Evolutionary conservation across 495 filamentous ascomycete genomes (phyloP).

Genomic region (Penicillium angulare): DNA sequence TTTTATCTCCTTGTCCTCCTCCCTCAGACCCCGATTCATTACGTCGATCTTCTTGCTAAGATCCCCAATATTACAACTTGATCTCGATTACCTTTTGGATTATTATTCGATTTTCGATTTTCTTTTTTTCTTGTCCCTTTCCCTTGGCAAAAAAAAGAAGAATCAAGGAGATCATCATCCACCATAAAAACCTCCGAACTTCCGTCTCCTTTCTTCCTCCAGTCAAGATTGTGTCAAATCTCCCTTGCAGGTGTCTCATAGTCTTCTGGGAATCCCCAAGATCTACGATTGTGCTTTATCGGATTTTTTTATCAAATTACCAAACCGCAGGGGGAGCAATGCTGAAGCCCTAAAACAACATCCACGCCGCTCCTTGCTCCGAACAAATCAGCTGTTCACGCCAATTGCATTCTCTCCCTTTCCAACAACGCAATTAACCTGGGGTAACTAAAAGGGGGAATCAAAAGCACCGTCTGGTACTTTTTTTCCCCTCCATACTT

Average conservation of each 20-base stretch:
- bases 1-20: slow-evolving; percentile 4
- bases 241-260: slow-evolving; percentile 31
- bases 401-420: slow-evolving; percentile 27
- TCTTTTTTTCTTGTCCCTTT: no score
- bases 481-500: slow-evolving; percentile 9
- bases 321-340: slow-evolving; percentile 33
- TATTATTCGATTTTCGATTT: no score
- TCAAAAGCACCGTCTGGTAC: slow-evolving; percentile 30
- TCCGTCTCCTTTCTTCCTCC: neutral
- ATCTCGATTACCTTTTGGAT: no score
- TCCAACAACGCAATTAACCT: slow-evolving; percentile 21
- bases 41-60: no score
- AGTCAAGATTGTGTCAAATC: slow-evolving; percentile 10
- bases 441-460: slow-evolving; percentile 22
- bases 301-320: slow-evolving; percentile 19
- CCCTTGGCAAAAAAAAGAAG: no score
- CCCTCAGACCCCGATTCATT: neutral
- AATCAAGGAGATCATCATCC: neutral
- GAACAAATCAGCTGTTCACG: slow-evolving; percentile 10
- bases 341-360: slow-evolving; percentile 30
- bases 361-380: slow-evolving; percentile 20
- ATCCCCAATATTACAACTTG: no score
- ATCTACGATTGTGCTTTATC: slow-evolving; percentile 22
- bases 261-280: slow-evolving; percentile 8
- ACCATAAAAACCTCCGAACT: slow-evolving; percentile 1